A percentile compares a stretch with the other conserved stretches of the same genome.
Evolutionary conservation across 2,329 filamentous ascomycete species (phyloP).

Genomic region (Penicillium sp.): DNA sequence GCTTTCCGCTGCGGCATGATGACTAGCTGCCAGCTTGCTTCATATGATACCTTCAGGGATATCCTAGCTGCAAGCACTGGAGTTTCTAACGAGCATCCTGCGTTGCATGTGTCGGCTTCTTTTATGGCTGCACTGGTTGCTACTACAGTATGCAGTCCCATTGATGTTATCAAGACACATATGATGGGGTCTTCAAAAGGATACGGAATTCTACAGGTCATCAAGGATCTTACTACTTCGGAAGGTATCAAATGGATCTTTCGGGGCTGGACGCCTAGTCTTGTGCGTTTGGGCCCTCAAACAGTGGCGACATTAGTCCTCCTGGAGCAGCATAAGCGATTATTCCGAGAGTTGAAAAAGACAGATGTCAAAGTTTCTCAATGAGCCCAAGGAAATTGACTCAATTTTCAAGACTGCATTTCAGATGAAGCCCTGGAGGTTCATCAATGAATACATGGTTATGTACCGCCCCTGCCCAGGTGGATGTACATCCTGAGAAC

Average conservation of each 20-base stretch:
- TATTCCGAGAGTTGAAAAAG: slow-evolving; percentile 43
- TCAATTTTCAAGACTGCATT: too few species aligned
- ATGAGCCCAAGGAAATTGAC: background rate
- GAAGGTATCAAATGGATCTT: slow-evolving; percentile 85
- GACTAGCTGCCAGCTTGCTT: slow-evolving; percentile 82
- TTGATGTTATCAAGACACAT: slow-evolving; percentile 87
- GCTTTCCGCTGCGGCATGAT: slow-evolving; percentile 79
- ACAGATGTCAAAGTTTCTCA: background rate
- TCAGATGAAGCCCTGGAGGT: too few species aligned
- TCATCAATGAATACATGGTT: too few species aligned
- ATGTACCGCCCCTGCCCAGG: too few species aligned
- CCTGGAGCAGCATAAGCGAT: slow-evolving; percentile 80
- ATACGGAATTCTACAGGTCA: slow-evolving; percentile 57
- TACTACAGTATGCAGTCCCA: slow-evolving; percentile 79
- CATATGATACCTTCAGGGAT: slow-evolving; percentile 80
- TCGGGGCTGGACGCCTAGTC: slow-evolving; percentile 82
- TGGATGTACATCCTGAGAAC: too few species aligned
- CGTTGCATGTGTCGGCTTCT: slow-evolving; percentile 76
- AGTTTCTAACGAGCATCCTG: slow-evolving; percentile 66
- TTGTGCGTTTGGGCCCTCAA: slow-evolving; percentile 64
- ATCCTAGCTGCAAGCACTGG: slow-evolving; percentile 67
- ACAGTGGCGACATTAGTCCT: slow-evolving; percentile 87
- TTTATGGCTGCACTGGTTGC: slow-evolving; percentile 80
- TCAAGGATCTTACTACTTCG: slow-evolving; percentile 67
- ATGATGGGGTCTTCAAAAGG: slow-evolving; percentile 65